phyloP scores from a whole-genome alignment of 805 yeast genomes.

The Candida pseudofarinosa region DNA sequence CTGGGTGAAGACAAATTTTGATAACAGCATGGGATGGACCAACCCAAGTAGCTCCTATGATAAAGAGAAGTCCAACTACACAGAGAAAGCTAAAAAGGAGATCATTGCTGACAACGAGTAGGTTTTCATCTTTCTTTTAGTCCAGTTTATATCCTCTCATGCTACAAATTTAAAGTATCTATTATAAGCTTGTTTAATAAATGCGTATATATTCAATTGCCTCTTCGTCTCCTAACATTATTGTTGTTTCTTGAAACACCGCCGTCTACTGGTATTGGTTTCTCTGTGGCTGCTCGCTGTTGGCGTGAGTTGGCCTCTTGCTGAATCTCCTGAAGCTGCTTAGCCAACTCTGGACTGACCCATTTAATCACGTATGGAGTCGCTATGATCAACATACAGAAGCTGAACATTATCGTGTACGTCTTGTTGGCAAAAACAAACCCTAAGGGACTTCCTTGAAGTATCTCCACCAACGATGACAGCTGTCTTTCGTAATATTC shows the following conservation, averaged over 20 bases:
- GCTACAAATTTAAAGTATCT: no score
- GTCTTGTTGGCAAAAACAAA: constrained; percentile 31
- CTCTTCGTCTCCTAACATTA: neutral
- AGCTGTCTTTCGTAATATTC: constrained; percentile 32
- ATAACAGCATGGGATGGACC: constrained; percentile 36
- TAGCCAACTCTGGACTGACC: constrained; percentile 37
- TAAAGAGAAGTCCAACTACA: constrained; percentile 19
- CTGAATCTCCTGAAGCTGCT: constrained; percentile 20
- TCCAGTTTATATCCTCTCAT: no score
- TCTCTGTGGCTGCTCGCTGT: neutral
- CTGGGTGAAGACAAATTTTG: constrained; percentile 43
- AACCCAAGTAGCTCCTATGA: constrained; percentile 28
- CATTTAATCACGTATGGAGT: constrained; percentile 29
- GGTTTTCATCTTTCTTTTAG: no score
- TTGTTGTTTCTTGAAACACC: no score
- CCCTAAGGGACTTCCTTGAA: constrained; percentile 40
- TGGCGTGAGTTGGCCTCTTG: constrained; percentile 7
- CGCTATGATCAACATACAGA: constrained; percentile 23
- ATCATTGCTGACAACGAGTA: constrained; percentile 7
- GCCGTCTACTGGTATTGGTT: no score
- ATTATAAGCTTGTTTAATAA: neutral
- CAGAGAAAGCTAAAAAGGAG: constrained; percentile 19
- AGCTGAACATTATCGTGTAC: constrained; percentile 31
- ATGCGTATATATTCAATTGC: neutral
- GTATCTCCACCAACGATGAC: constrained; percentile 27